Conservation (phyloP, 805 yeast species). For the Candida endomychidarum region DNA sequence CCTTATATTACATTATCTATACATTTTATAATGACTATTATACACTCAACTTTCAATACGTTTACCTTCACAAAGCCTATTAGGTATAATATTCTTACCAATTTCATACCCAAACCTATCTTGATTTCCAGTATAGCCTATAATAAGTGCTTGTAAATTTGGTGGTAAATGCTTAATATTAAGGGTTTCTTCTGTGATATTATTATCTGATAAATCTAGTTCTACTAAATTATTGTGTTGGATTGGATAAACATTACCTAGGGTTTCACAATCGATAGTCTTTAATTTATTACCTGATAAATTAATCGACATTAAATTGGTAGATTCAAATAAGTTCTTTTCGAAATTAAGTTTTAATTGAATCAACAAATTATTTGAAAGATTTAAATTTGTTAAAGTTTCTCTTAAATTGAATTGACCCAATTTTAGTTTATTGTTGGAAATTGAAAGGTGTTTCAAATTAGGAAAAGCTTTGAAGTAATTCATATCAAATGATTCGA, state of each 20-base stretch:
- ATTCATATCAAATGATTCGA: slow-evolving; percentile 8
- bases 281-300: slow-evolving; percentile 17
- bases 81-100: slow-evolving; percentile 16
- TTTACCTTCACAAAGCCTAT: slow-evolving; percentile 17
- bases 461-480: slow-evolving; percentile 10
- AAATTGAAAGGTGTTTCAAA: slow-evolving; percentile 14
- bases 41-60: slow-evolving; percentile 5
- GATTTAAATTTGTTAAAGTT: slow-evolving; percentile 14
- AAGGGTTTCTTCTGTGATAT: slow-evolving; percentile 5
- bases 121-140: slow-evolving; percentile 18
- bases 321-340: slow-evolving; percentile 5
- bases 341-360: slow-evolving; percentile 10
- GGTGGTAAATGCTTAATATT: slow-evolving; percentile 9
- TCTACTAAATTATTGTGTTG: slow-evolving; percentile 16
- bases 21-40: neutral
- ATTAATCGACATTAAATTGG: slow-evolving; percentile 14
- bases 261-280: slow-evolving; percentile 3
- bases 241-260: slow-evolving; percentile 15
- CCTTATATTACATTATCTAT: neutral
- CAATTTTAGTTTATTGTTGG: slow-evolving; percentile 15
- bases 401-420: slow-evolving; percentile 9
- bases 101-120: slow-evolving; percentile 24
- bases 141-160: slow-evolving; percentile 13
- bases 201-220: slow-evolving; percentile 19
- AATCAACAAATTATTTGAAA: slow-evolving; percentile 16